Evolutionary conservation across 208 protist species (phyloP), one percentile per base, ranked within the genome.

Genomic region (Crithidia sp.): DNA sequence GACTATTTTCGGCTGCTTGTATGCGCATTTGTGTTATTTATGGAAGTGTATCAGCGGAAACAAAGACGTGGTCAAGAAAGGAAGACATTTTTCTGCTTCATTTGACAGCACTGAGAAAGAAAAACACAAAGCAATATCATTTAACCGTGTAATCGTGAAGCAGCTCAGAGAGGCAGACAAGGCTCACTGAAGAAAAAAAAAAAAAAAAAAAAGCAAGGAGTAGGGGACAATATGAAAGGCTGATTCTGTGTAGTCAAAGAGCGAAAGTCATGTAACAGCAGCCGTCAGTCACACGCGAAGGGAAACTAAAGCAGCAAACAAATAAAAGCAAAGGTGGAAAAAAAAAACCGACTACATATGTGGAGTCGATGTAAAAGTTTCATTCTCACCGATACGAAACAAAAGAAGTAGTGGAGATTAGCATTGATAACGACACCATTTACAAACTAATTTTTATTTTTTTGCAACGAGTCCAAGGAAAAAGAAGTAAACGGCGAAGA

Each of bases 201-300:
- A 28, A 71, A 71, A 61, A 63, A 52, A 53, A 63, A 72, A 63
- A 52, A 36, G 36, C 8, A 58, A 58, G 28, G 16, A 58, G 16
- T 17, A 28, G 28, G 28, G 28, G 28, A 28, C 28, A 28, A 28
- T 28, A 28, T 28, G 28, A 28, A 28, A 28, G 28, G 28, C 28
- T 28, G 28, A 28, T 28, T 28, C 28, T 28, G 28, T 28, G 28
- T 28, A 28, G 28, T 28, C 28, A 28, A 28, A 28, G 28, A 28
- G 28, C 28, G 28, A 28, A 2, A 28, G 28, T 28, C 28, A 28
- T 28, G 28, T 49, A 49, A 49, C 12, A 14, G 45, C 45, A 49
- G 7, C 45, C 12, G 45, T 13, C 7, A 49, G 45, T 13, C 7
- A 13, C 9, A 49, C 7, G 7, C 7, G 2, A 7, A 49, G 12